phyloP scores from a whole-genome alignment of 495 filamentous ascomycete species.

The Usnea hakonensis region DNA sequence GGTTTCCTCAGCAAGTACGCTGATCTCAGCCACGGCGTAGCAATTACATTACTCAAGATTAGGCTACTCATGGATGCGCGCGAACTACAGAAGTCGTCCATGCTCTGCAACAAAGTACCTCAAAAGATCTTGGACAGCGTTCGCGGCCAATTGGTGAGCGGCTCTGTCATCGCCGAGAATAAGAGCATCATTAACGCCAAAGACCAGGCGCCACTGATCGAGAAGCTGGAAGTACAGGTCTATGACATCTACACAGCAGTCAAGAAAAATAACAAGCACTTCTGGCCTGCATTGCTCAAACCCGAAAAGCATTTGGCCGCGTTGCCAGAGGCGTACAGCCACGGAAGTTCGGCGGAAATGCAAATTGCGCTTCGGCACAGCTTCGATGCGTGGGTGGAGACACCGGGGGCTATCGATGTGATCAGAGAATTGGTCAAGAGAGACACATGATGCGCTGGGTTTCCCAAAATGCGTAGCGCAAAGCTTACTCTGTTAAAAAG shows the following conservation, averaged over 20 bases:
- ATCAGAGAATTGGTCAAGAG: slow-evolving; percentile 9
- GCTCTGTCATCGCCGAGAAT: slow-evolving; percentile 1
- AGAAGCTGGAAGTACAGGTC: slow-evolving; percentile 26
- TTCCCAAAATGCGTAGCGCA: too few relatives aligned
- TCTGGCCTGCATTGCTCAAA: slow-evolving; percentile 30
- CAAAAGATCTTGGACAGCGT: slow-evolving; percentile 27
- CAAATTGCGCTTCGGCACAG: slow-evolving; percentile 29
- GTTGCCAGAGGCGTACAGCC: slow-evolving; percentile 17
- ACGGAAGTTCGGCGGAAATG: slow-evolving; percentile 29
- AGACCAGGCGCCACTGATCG: slow-evolving; percentile 15
- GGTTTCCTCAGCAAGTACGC: slow-evolving; percentile 18
- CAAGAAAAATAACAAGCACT: slow-evolving; percentile 24
- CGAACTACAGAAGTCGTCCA: slow-evolving; percentile 26
- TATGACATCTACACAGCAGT: slow-evolving; percentile 24
- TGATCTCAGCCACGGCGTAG: slow-evolving; percentile 24
- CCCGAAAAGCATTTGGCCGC: slow-evolving; percentile 28
- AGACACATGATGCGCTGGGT: not conserved
- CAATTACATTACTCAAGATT: slow-evolving; percentile 33
- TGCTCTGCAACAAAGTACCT: slow-evolving; percentile 18
- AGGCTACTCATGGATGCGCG: slow-evolving; percentile 32
- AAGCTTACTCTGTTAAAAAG: too few relatives aligned
- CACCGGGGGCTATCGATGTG: slow-evolving; percentile 32
- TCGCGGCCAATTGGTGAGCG: slow-evolving; percentile 1
- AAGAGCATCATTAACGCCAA: slow-evolving; percentile 14
- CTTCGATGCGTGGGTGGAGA: slow-evolving; percentile 35